Evolutionary conservation across 2,329 filamentous ascomycete genomes (phyloP).

Genomic region (Talaromyces amestolkiae): DNA sequence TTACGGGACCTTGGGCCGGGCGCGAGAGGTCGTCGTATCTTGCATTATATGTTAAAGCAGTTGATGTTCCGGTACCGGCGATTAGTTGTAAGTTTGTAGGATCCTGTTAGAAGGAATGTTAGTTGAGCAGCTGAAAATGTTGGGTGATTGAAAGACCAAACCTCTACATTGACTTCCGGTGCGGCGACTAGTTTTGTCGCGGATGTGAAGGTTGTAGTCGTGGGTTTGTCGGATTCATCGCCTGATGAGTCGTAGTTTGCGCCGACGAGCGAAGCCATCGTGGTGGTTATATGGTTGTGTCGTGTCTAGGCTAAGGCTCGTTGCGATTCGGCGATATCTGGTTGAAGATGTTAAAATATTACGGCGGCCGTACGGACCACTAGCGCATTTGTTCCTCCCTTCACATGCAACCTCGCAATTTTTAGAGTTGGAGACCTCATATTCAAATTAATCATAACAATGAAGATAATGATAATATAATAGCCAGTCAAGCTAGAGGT

Average conservation of each 20-base stretch:
- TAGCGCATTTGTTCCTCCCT: constrained; percentile 1
- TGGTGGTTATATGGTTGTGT: constrained; percentile 3
- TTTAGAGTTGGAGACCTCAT: background rate
- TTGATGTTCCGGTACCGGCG: constrained; percentile 49
- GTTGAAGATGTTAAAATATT: constrained; percentile 17
- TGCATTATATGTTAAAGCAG: constrained; percentile 52
- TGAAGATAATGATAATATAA: background rate
- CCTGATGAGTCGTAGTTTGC: constrained; percentile 48
- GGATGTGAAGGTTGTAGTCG: constrained; percentile 28
- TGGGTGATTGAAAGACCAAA: constrained; percentile 45
- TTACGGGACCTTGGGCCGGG: constrained; percentile 65
- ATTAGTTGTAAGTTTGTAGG: constrained; percentile 51
- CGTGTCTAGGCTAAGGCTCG: background rate
- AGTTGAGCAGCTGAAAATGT: constrained; percentile 30
- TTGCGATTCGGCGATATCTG: background rate
- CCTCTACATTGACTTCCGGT: constrained; percentile 56
- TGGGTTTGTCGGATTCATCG: constrained; percentile 44
- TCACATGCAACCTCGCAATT: background rate
- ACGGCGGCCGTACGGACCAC: constrained; percentile 9
- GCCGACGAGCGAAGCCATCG: constrained; percentile 47
- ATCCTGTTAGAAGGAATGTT: constrained; percentile 44
- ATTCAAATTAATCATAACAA: background rate
- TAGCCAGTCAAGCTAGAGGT: constrained; percentile 15
- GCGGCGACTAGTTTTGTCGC: constrained; percentile 47
- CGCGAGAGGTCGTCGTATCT: constrained; percentile 71